Percentiles rank a stretch among this genome's conserved stretches.
phyloP scores from a whole-genome alignment of 1,139 yeast species.

The Kazachstania sp. region DNA sequence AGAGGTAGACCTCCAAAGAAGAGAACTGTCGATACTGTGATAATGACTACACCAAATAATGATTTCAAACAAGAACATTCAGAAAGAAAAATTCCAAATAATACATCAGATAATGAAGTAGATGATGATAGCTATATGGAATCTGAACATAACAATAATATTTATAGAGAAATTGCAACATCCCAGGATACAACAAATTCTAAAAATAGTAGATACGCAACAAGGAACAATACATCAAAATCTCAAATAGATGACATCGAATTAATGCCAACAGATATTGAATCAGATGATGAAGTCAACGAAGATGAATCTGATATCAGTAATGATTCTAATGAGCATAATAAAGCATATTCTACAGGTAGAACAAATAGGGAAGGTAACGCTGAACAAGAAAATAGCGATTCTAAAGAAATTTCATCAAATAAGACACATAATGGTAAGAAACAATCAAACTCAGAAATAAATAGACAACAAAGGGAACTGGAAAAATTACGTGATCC shows the following conservation, averaged over 20 bases:
- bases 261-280: neutral
- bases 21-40: constrained; percentile 23
- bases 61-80: constrained; percentile 1
- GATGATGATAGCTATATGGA: constrained; percentile 1
- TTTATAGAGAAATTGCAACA: neutral
- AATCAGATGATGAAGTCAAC: neutral
- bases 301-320: constrained; percentile 5
- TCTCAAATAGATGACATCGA: too few species aligned
- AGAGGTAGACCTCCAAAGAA: constrained; percentile 31
- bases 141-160: neutral
- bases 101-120: neutral
- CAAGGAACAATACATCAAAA: too few species aligned
- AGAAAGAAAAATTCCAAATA: neutral
- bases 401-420: neutral
- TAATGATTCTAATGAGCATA: constrained; percentile 13
- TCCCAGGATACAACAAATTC: neutral
- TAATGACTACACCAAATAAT: constrained; percentile 7
- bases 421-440: too few species aligned
- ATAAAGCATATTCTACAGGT: neutral
- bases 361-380: neutral
- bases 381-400: constrained; percentile 3
- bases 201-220: neutral
- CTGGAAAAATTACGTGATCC: constrained; percentile 27
- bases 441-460: constrained; percentile 3
- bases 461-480: constrained; percentile 20